These are phyloP conservation scores for Clavispora phyllophila DNA, from an alignment of 805 yeast genomes.

Conservation along the genomic window DNA sequence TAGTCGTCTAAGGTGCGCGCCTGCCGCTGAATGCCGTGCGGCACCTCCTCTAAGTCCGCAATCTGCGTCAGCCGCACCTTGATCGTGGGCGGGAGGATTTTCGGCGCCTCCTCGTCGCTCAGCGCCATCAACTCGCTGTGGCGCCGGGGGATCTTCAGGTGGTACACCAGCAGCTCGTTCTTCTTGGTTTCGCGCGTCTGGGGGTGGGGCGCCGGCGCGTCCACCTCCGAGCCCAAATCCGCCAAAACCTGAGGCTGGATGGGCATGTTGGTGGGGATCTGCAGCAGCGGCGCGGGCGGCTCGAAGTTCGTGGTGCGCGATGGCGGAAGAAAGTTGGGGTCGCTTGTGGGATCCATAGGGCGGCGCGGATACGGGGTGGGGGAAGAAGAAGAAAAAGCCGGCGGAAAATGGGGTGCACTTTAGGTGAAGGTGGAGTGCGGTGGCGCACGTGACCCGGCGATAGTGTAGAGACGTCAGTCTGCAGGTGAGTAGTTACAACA, in stretches of 20 bases:
- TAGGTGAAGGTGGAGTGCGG: neutral
- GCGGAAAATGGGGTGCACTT: neutral
- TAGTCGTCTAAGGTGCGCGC: slow-evolving; percentile 67
- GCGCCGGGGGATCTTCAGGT: slow-evolving; percentile 46
- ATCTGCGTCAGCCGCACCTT: slow-evolving; percentile 56
- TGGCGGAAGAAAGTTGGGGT: slow-evolving; percentile 87
- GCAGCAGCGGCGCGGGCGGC: slow-evolving; percentile 62
- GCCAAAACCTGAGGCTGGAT: slow-evolving; percentile 69
- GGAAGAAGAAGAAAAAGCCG: neutral
- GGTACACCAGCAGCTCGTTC: slow-evolving; percentile 17
- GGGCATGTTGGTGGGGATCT: slow-evolving; percentile 70
- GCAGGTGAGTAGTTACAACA: neutral
- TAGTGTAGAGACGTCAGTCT: neutral
- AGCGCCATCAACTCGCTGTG: slow-evolving; percentile 52
- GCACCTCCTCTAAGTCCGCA: slow-evolving; percentile 95
- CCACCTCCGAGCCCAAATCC: slow-evolving; percentile 64
- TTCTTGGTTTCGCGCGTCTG: slow-evolving; percentile 11
- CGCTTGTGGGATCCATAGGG: slow-evolving; percentile 97
- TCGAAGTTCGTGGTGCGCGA: slow-evolving; percentile 55
- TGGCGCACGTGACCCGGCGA: neutral
- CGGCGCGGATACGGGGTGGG: too few species aligned
- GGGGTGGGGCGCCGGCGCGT: slow-evolving; percentile 65
- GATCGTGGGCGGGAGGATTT: slow-evolving; percentile 36
- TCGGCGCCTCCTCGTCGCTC: slow-evolving; percentile 35
- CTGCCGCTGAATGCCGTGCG: slow-evolving; percentile 88